Evolutionary conservation across 257 asterid species (phyloP).

Genomic region (Nicotiana noctiflora): DNA sequence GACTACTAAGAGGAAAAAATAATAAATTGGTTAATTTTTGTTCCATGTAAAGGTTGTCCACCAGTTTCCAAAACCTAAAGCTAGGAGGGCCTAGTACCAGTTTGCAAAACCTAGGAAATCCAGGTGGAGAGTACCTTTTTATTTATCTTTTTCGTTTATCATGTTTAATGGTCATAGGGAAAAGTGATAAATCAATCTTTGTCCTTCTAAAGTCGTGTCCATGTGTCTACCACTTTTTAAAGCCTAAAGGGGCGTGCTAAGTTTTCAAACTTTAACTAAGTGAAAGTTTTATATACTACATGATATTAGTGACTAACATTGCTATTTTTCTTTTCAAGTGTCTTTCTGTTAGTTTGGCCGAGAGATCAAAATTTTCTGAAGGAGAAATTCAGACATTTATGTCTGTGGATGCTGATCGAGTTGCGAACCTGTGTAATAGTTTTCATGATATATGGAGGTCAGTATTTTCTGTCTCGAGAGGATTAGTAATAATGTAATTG

Average conservation of each 20-base stretch:
- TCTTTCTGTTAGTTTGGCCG: conserved; percentile 68
- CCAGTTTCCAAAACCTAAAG: background rate
- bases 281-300: background rate
- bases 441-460: conserved; percentile 97
- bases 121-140: background rate
- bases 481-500: background rate
- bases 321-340: conserved; percentile 43
- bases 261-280: background rate
- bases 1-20: background rate
- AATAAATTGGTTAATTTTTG: background rate
- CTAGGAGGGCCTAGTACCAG: background rate
- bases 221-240: background rate
- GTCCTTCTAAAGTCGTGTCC: background rate
- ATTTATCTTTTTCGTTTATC: background rate
- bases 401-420: conserved; percentile 93
- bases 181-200: background rate
- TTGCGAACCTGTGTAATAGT: conserved; percentile 84
- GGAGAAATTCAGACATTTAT: conserved; percentile 98
- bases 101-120: background rate
- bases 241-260: background rate
- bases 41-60: background rate
- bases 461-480: conserved; percentile 4
- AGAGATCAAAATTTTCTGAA: conserved; percentile 88
- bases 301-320: background rate
- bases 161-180: background rate